Percentiles rank a stretch among this genome's conserved stretches.
phyloP scores from a whole-genome alignment of 345 rosid species.

The Aegle marmelos region DNA sequence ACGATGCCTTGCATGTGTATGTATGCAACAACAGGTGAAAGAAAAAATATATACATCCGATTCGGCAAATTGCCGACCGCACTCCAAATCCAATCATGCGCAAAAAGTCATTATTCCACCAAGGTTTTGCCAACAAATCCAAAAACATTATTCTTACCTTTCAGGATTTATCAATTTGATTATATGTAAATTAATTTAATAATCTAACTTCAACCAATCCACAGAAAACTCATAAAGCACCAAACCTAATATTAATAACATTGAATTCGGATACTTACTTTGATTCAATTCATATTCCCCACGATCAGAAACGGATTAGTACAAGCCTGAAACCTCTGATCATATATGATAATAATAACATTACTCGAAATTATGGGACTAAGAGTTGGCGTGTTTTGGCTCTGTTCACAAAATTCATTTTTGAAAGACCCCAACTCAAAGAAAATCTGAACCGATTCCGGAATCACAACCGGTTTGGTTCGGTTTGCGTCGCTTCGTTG shows the following conservation, averaged over 20 bases:
- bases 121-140: constrained; percentile 8
- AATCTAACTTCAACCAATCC: not conserved
- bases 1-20: too few species aligned
- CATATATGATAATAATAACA: not conserved
- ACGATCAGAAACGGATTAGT: too few species aligned
- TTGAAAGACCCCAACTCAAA: not conserved
- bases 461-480: too few species aligned
- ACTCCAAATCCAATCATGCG: constrained; percentile 5
- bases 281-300: not conserved
- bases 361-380: not conserved
- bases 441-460: not conserved
- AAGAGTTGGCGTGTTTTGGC: too few species aligned
- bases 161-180: not conserved
- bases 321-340: not conserved
- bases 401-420: not conserved
- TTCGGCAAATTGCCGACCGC: not conserved
- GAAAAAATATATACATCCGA: not conserved
- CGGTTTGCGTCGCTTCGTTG: too few species aligned
- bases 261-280: not conserved
- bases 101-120: constrained; percentile 5
- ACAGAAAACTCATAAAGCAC: not conserved
- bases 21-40: too few species aligned
- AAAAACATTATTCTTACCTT: not conserved
- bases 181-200: not conserved
- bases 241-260: not conserved